These are phyloP conservation scores for Ganoderma multipileum DNA, from an alignment of 1,284 basidiomycete genomes.

Conservation along the genomic window DNA sequence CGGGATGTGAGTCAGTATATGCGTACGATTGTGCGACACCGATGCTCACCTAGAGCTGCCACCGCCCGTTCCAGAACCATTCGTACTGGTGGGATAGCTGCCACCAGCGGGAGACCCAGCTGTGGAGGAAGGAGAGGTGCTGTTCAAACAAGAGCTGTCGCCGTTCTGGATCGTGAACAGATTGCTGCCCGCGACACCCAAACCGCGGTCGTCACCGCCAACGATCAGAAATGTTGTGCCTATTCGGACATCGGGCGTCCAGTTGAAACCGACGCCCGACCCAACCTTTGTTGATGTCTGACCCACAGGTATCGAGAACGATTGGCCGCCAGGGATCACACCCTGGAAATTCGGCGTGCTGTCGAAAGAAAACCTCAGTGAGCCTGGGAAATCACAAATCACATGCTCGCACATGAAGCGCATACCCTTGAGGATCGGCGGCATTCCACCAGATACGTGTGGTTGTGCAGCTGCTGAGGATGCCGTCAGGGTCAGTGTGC, in stretches of 20 bases:
- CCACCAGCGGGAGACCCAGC: conserved; percentile 80
- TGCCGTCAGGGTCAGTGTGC: conserved; percentile 63
- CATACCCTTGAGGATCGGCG: conserved; percentile 60
- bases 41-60: conserved; percentile 18
- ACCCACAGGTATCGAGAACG: conserved; percentile 65
- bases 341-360: conserved; percentile 70
- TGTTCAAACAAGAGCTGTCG: conserved; percentile 59
- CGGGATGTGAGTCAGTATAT: neutral
- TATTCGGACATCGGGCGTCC: conserved; percentile 66
- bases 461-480: conserved; percentile 65
- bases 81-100: conserved; percentile 65
- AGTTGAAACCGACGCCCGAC: conserved; percentile 70
- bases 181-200: conserved; percentile 71
- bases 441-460: conserved; percentile 71
- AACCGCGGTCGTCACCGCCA: conserved; percentile 69
- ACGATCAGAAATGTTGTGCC: conserved; percentile 71
- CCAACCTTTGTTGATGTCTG: conserved; percentile 46
- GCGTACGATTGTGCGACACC: neutral
- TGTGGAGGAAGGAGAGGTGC: conserved; percentile 74
- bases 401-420: neutral
- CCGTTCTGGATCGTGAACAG: conserved; percentile 60
- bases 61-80: conserved; percentile 33
- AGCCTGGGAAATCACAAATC: neutral
- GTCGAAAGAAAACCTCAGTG: neutral
- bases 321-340: conserved; percentile 79